phyloP scores from a whole-genome alignment of 306 rosid genomes.

The Trifolium fragiferum region DNA sequence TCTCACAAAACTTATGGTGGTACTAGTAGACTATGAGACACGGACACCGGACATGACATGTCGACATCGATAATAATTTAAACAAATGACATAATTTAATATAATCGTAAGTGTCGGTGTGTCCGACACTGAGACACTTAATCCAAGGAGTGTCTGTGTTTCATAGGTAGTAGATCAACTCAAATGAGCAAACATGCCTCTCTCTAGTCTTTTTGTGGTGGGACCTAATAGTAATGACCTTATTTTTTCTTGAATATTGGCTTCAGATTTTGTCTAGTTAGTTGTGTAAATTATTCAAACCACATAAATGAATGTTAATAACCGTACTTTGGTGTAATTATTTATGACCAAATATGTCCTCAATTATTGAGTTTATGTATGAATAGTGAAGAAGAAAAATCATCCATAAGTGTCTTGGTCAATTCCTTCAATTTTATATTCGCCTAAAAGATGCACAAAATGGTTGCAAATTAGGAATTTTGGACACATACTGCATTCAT shows the following conservation, averaged over 20 bases:
- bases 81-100: too few species aligned
- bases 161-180: too few species aligned
- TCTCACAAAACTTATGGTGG: too few species aligned
- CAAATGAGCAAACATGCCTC: too few species aligned
- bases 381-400: conserved; percentile 25
- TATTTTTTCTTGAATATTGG: conserved; percentile 9
- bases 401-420: conserved; percentile 11
- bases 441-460: conserved; percentile 25
- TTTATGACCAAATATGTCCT: not conserved
- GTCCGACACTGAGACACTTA: too few species aligned
- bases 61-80: too few species aligned
- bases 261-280: conserved; percentile 22
- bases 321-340: not conserved
- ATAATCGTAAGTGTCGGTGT: too few species aligned
- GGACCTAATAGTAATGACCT: not conserved
- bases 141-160: too few species aligned
- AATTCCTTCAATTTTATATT: conserved; percentile 36
- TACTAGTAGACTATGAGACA: too few species aligned
- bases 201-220: not conserved
- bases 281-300: conserved; percentile 22
- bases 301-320: conserved; percentile 10
- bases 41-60: too few species aligned
- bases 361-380: not conserved
- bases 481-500: not conserved
- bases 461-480: conserved; percentile 13